Evolutionary conservation across 768 basidiomycete species (phyloP).

Genomic region (Boletellus sp.): DNA sequence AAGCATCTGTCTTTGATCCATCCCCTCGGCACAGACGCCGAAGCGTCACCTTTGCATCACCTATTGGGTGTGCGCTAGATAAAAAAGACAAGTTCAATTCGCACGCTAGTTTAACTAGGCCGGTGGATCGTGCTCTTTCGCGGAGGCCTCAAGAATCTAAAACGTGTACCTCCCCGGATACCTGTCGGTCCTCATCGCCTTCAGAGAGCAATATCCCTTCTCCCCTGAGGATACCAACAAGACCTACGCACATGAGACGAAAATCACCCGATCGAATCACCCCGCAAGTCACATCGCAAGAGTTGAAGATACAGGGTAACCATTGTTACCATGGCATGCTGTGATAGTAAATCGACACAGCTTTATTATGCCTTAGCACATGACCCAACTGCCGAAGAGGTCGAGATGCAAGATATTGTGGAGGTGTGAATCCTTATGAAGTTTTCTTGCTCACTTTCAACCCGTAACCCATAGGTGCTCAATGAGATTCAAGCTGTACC

Average conservation of each 20-base stretch:
- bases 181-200: not conserved
- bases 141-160: not conserved
- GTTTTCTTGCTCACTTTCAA: not conserved
- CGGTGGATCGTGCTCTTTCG: conserved; percentile 3
- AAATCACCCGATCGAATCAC: conserved; percentile 1
- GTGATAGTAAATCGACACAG: not conserved
- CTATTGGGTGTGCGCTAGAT: conserved; percentile 14
- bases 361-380: not conserved
- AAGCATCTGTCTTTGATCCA: not conserved
- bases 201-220: conserved; percentile 12
- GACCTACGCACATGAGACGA: not conserved
- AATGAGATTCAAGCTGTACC: conserved; percentile 46
- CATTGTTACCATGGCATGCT: not conserved
- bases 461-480: conserved; percentile 37
- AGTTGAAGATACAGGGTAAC: conserved; percentile 7
- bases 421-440: conserved; percentile 36
- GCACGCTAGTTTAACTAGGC: conserved; percentile 5
- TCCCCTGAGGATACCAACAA: conserved; percentile 13
- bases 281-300: conserved; percentile 3
- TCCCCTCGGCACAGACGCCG: conserved; percentile 12
- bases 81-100: not conserved
- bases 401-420: conserved; percentile 36
- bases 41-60: conserved; percentile 31
- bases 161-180: not conserved
- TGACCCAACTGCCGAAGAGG: conserved; percentile 5